These are phyloP conservation scores for Abrus precatorius DNA, from an alignment of 306 rosid genomes.

Conservation along the genomic window DNA sequence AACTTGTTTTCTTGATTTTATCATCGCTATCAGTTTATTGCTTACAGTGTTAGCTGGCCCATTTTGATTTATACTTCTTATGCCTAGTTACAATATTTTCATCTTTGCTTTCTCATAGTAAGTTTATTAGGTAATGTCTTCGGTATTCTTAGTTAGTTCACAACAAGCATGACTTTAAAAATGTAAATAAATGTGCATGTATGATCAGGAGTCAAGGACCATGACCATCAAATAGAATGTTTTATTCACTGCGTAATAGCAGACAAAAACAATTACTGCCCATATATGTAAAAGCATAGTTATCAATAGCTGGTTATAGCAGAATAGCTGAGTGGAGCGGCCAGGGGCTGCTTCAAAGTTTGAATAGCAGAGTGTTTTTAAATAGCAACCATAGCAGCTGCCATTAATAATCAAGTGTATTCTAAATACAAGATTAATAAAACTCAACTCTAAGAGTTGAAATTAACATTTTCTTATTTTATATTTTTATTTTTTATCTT, in stretches of 20 bases:
- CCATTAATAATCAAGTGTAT: too few species aligned
- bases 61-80: constrained; percentile 34
- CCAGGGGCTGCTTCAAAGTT: too few species aligned
- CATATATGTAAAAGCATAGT: background rate
- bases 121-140: constrained; percentile 16
- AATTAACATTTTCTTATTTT: too few species aligned
- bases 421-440: too few species aligned
- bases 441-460: too few species aligned
- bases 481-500: too few species aligned
- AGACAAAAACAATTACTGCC: constrained; percentile 1
- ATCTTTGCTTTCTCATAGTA: constrained; percentile 9
- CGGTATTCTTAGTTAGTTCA: constrained; percentile 4
- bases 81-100: constrained; percentile 1
- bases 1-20: background rate
- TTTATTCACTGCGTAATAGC: background rate
- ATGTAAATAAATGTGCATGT: constrained; percentile 2
- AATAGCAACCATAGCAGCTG: too few species aligned
- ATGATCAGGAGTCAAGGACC: background rate
- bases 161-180: background rate
- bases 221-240: too few species aligned
- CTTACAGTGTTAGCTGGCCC: background rate
- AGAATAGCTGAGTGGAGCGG: too few species aligned
- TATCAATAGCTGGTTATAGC: too few species aligned
- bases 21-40: constrained; percentile 1
- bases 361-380: too few species aligned